Conservation (phyloP, 345 rosid genomes). For the Syzygium oleosum region DNA sequence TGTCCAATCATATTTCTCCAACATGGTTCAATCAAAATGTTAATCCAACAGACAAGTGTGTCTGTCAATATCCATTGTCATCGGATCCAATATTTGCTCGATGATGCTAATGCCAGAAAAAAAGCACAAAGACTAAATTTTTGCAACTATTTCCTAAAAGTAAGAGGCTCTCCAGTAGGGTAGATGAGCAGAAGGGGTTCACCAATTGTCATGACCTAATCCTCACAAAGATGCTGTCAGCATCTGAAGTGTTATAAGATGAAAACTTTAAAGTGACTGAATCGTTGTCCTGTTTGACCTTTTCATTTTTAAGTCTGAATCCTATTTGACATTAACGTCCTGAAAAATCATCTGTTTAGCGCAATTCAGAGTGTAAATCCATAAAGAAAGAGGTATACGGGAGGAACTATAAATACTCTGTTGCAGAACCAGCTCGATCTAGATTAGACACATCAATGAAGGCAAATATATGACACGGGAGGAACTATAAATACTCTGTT, state of each 20-base stretch:
- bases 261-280: not conserved
- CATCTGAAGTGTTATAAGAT: not conserved
- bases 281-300: not conserved
- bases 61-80: not conserved
- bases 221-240: not conserved
- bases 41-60: not conserved
- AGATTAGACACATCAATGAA: not conserved
- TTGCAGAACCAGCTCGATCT: not conserved
- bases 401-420: not conserved
- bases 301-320: not conserved
- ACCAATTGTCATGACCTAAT: not conserved
- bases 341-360: not conserved
- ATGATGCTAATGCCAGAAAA: not conserved
- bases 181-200: not conserved
- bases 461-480: not conserved
- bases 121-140: not conserved
- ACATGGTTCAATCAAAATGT: not conserved
- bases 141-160: not conserved
- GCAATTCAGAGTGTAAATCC: not conserved
- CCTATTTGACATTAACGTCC: not conserved
- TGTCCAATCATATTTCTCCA: not conserved
- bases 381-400: not conserved
- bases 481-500: not conserved
- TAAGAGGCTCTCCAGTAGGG: not conserved
- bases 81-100: not conserved